These are phyloP conservation scores for Mycosarcoma maydis DNA, from an alignment of 1,284 basidiomycete genomes.

Conservation along the genomic window DNA sequence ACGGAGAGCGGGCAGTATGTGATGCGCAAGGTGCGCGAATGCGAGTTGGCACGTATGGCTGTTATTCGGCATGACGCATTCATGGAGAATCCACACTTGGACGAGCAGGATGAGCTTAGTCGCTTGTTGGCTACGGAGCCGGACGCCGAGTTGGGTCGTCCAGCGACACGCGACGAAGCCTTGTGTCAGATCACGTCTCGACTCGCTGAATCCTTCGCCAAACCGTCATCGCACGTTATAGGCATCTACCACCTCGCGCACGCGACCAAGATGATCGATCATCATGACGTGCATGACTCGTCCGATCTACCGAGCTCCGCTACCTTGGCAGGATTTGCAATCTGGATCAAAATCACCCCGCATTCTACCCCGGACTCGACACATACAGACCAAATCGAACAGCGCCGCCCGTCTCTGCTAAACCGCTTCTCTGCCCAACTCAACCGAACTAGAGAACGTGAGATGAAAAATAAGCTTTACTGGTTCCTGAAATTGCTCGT, in stretches of 20 bases:
- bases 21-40: too few relatives aligned
- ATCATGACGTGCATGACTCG: background rate
- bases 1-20: background rate
- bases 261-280: background rate
- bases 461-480: slow-evolving; percentile 13
- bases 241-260: slow-evolving; percentile 1
- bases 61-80: slow-evolving; percentile 15
- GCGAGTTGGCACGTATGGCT: background rate
- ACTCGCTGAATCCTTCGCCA: background rate
- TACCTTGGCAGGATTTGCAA: background rate
- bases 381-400: background rate
- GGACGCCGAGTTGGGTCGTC: background rate
- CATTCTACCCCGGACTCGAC: background rate
- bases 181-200: background rate
- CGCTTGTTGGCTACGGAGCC: background rate
- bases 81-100: background rate
- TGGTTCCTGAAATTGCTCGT: slow-evolving; percentile 26
- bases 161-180: background rate
- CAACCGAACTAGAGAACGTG: slow-evolving; percentile 5
- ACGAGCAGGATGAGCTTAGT: slow-evolving; percentile 6
- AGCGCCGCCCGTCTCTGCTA: background rate
- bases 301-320: background rate
- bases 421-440: slow-evolving; percentile 25
- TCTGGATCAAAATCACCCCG: slow-evolving; percentile 4
- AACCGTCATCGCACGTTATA: background rate